These are phyloP conservation scores for Rhododendron molle DNA, from an alignment of 148 eudicot species.

Conservation along the genomic window DNA sequence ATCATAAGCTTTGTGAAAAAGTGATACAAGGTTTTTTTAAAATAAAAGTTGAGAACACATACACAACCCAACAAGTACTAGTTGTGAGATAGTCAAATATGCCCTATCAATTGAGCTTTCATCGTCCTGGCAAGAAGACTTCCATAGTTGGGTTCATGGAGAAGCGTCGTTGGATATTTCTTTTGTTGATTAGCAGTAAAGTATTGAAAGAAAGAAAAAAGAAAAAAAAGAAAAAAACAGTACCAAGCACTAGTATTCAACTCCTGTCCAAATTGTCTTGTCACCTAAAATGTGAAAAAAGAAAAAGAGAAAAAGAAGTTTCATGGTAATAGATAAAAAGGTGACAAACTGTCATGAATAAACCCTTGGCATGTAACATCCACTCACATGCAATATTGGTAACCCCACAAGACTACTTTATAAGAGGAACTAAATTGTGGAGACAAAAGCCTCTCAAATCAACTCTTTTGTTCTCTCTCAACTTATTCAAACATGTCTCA, in stretches of 20 bases:
- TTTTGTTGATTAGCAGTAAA: no score
- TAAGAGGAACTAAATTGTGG: background rate
- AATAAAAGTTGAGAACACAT: no score
- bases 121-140: no score
- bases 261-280: background rate
- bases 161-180: no score
- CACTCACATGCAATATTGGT: background rate
- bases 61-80: no score
- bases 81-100: no score
- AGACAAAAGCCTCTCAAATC: background rate
- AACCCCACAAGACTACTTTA: background rate
- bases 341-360: background rate
- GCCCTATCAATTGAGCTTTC: no score
- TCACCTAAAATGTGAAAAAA: background rate
- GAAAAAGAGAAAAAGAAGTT: background rate
- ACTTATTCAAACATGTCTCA: background rate
- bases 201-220: no score
- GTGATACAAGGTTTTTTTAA: no score
- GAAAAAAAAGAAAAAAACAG: no score
- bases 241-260: background rate
- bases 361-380: background rate
- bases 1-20: no score
- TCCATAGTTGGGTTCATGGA: no score
- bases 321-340: background rate
- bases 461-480: conserved; percentile 1